These are phyloP conservation scores for Arachis stenosperma DNA, from an alignment of 306 rosid species.

Conservation along the genomic window DNA sequence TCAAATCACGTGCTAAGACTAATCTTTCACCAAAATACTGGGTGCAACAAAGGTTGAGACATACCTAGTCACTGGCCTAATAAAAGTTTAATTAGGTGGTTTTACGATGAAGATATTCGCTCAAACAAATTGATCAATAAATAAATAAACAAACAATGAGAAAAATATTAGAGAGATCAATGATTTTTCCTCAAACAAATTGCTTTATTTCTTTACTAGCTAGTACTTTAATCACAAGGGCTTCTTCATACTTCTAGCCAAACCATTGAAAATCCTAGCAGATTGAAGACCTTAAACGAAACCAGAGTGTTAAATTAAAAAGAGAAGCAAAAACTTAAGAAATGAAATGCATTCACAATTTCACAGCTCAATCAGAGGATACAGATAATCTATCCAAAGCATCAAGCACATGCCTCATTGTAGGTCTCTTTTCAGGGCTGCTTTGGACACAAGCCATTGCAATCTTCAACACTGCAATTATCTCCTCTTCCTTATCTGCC, in stretches of 20 bases:
- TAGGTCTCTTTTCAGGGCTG: conserved; percentile 88
- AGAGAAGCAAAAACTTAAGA: conserved; percentile 42
- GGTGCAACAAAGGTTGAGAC: not conserved
- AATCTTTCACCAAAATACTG: not conserved
- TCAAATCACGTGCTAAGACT: not conserved
- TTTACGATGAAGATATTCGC: too few species aligned
- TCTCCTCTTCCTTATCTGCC: conserved; percentile 76
- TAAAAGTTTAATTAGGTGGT: conserved; percentile 14
- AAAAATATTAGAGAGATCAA: conserved; percentile 33
- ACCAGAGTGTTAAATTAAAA: conserved; percentile 18
- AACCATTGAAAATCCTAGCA: conserved; percentile 38
- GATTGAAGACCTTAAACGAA: conserved; percentile 27
- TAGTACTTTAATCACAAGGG: conserved; percentile 41
- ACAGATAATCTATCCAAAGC: conserved; percentile 70
- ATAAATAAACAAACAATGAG: conserved; percentile 12
- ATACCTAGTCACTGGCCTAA: conserved; percentile 20
- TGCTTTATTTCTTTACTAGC: conserved; percentile 30
- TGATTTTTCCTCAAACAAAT: conserved; percentile 38
- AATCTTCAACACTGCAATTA: conserved; percentile 80
- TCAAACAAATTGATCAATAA: not conserved
- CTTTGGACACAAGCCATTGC: conserved; percentile 87
- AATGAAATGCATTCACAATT: conserved; percentile 43
- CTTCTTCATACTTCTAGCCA: conserved; percentile 32
- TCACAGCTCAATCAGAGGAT: conserved; percentile 48
- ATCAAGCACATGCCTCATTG: conserved; percentile 86